A percentile compares a stretch with the other conserved stretches of the same genome.
phyloP scores from a whole-genome alignment of 768 basidiomycete species.

The Tricholoma flavovirens region DNA sequence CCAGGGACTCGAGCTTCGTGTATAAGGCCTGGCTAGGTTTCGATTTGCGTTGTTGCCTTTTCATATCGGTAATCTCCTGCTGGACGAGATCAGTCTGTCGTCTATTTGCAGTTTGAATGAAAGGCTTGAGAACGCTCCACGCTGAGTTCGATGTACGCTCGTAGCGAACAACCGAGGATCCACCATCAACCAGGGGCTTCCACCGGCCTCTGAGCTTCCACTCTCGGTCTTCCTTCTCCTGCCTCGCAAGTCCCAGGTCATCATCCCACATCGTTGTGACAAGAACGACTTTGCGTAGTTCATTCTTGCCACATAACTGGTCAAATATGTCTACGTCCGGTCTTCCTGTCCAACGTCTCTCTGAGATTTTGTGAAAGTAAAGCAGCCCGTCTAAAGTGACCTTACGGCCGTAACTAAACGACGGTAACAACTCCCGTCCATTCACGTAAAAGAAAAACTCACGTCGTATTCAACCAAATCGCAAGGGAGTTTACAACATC shows the following conservation, averaged over 20 bases:
- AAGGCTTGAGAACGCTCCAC: not conserved
- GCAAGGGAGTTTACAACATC: slow-evolving; percentile 7
- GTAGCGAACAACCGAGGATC: not conserved
- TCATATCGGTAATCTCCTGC: not conserved
- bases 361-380: not conserved
- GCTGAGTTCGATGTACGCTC: not conserved
- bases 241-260: not conserved
- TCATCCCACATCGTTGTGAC: not conserved
- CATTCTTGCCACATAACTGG: not conserved
- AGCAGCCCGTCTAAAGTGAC: not conserved
- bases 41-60: not conserved
- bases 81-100: not conserved
- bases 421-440: slow-evolving; percentile 15
- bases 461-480: slow-evolving; percentile 16
- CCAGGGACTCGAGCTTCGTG: not conserved
- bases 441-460: slow-evolving; percentile 19
- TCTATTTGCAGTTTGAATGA: not conserved
- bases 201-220: not conserved
- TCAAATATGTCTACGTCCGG: not conserved
- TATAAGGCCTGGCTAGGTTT: not conserved
- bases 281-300: not conserved
- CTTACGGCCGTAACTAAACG: not conserved
- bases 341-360: not conserved
- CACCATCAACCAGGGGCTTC: not conserved
- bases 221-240: not conserved